Evolutionary conservation across 1,284 basidiomycete genomes (phyloP).

Genomic region (Tylopilus sp.): DNA sequence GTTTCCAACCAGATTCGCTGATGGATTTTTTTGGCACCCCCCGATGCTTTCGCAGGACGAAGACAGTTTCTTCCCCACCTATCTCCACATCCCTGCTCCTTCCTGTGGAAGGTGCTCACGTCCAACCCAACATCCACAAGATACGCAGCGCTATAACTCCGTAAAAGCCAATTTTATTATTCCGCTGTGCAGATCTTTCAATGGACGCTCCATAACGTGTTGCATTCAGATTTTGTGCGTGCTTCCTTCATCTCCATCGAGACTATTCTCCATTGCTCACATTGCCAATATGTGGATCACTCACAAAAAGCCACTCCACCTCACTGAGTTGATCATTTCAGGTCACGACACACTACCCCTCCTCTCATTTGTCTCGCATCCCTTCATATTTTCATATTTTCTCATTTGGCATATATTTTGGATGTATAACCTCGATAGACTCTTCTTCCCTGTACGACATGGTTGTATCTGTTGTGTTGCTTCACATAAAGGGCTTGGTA

Average conservation of each 20-base stretch:
- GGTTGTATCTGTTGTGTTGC: conserved; percentile 38
- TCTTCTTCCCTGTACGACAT: conserved; percentile 24
- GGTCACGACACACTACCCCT: conserved; percentile 16
- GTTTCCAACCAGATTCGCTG: conserved; percentile 59
- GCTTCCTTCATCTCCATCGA: conserved; percentile 1
- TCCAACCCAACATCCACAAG: conserved; percentile 48
- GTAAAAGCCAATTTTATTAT: conserved; percentile 41
- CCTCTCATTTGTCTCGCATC: conserved; percentile 15
- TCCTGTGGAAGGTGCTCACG: conserved; percentile 47
- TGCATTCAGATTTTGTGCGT: conserved; percentile 21
- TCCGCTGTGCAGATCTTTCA: conserved; percentile 42
- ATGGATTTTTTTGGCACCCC: conserved; percentile 66
- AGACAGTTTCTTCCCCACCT: conserved; percentile 64
- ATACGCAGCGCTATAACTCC: conserved; percentile 42
- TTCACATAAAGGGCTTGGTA: conserved; percentile 53
- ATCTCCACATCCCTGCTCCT: conserved; percentile 68
- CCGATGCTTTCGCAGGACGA: conserved; percentile 62
- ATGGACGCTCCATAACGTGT: conserved; percentile 20
- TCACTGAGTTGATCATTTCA: conserved; percentile 25
- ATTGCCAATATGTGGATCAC: conserved; percentile 29
- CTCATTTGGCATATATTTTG: conserved; percentile 44
- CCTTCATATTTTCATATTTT: conserved; percentile 21
- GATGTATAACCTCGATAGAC: conserved; percentile 30
- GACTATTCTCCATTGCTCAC: not conserved
- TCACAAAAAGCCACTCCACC: conserved; percentile 13